Conservation (phyloP, 2,329 filamentous ascomycete genomes). For the Colletotrichum navitas region DNA sequence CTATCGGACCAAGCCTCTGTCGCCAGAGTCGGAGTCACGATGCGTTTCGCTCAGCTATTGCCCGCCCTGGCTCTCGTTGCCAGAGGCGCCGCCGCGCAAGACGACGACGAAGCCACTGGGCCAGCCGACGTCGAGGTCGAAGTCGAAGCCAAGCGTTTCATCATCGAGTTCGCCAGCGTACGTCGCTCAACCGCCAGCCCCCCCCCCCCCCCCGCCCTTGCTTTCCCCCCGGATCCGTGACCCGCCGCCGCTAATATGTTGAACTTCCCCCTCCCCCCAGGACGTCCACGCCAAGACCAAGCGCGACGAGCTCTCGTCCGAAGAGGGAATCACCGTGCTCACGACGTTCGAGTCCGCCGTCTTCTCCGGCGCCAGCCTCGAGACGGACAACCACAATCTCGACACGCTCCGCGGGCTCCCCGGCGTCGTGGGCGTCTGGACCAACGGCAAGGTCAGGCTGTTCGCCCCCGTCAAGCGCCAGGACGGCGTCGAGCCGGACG, state of each 20-base stretch:
- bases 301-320: constrained; percentile 29
- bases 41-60: constrained; percentile 15
- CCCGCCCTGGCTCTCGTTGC: constrained; percentile 10
- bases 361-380: constrained; percentile 40
- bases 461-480: constrained; percentile 33
- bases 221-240: neutral
- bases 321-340: constrained; percentile 31
- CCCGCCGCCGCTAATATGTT: neutral
- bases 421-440: constrained; percentile 35
- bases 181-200: neutral
- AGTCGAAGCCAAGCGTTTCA: constrained; percentile 37
- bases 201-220: too few species aligned
- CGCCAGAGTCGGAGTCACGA: neutral
- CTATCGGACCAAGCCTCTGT: too few species aligned
- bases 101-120: neutral
- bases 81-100: constrained; percentile 1
- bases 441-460: constrained; percentile 20
- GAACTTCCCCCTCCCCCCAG: neutral
- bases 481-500: neutral
- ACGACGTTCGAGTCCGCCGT: constrained; percentile 32
- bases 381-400: constrained; percentile 33
- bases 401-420: constrained; percentile 32
- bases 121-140: constrained; percentile 7
- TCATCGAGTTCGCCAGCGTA: constrained; percentile 34
- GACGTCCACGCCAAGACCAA: constrained; percentile 11